Evolutionary conservation across 306 rosid genomes (phyloP), one percentile per base, ranked within the genome.

Genomic region (Lathyrus aphaca): DNA sequence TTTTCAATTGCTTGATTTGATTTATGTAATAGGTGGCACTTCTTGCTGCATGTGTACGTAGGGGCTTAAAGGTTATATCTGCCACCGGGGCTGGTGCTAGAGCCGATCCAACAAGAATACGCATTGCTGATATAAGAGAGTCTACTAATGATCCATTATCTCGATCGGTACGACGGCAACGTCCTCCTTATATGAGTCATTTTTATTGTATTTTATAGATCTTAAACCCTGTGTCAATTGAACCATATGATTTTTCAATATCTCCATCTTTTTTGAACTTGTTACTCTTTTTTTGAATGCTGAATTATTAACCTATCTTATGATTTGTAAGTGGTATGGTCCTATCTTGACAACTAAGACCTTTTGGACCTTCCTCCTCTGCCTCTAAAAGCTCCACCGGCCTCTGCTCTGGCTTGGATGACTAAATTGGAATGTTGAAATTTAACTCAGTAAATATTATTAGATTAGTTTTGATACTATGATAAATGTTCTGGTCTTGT

Each of bases 1-100:
- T 73, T 79, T 79, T 78, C 59, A 71, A 5, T 75, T 64, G 68
- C 46, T 70, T 78, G 79, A 74, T 74, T 80, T 75, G 73, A 43
- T 77, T 46, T 74, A 46, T 82, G 86, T 81, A 78, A 83, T 81
- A 90, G 97, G 98, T 93, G 73, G 90, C 97, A 64, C 97, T 93
- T 83, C 97, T 93, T 79, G 98, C 98, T 67, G 97, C 98, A 39
- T 90, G 98, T 82, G 94, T 86, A 21, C 96, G 76, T 67, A 88
- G 91, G 86, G 97, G 92, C 62, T 84, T 93, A 82, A 93, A 90
- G 82, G 92, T 93, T 73, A 66, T 93, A 81, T 93, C 97, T 29
- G 96, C 91, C 62, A 93, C 94, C 9, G 97, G 98, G 79, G 98
- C 98, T 44, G 98, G 98, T 71, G 97, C 91, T 51, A 84, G 97